Evolutionary conservation across 2,329 filamentous ascomycete species (phyloP).

Genomic region (Aureobasidium lini): DNA sequence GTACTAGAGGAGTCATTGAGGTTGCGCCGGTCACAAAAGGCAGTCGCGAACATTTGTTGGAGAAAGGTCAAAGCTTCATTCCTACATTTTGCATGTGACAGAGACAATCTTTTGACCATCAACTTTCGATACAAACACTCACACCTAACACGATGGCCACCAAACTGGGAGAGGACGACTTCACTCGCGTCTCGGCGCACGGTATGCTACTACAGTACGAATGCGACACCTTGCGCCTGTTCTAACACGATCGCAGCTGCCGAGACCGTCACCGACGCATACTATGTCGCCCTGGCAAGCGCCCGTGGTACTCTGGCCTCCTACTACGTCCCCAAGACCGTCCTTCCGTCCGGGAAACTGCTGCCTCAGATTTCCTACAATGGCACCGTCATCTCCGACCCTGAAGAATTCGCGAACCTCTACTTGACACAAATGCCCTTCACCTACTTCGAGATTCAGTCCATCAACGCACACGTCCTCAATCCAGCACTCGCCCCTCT

Average conservation of each 20-base stretch:
- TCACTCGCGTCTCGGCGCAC: constrained; percentile 16
- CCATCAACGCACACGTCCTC: constrained; percentile 69
- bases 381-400: constrained; percentile 58
- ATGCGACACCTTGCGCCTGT: not conserved
- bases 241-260: constrained; percentile 42
- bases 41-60: not conserved
- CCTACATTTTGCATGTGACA: constrained; percentile 9
- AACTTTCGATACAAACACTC: not conserved
- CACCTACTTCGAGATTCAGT: constrained; percentile 65
- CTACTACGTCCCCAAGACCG: constrained; percentile 62
- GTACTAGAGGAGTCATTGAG: constrained; percentile 26
- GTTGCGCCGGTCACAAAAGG: not conserved
- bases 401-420: constrained; percentile 58
- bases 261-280: constrained; percentile 62
- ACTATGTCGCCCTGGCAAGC: constrained; percentile 66
- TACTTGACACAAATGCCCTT: constrained; percentile 59
- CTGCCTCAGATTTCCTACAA: constrained; percentile 70
- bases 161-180: constrained; percentile 11
- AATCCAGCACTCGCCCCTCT: constrained; percentile 54
- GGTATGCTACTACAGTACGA: not conserved
- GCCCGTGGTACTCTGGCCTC: constrained; percentile 48
- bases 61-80: constrained; percentile 4
- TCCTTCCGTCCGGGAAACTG: constrained; percentile 45
- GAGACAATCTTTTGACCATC: not conserved
- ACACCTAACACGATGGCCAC: not conserved